phyloP scores from a whole-genome alignment of 306 rosid genomes.

The Quercus glauca region DNA sequence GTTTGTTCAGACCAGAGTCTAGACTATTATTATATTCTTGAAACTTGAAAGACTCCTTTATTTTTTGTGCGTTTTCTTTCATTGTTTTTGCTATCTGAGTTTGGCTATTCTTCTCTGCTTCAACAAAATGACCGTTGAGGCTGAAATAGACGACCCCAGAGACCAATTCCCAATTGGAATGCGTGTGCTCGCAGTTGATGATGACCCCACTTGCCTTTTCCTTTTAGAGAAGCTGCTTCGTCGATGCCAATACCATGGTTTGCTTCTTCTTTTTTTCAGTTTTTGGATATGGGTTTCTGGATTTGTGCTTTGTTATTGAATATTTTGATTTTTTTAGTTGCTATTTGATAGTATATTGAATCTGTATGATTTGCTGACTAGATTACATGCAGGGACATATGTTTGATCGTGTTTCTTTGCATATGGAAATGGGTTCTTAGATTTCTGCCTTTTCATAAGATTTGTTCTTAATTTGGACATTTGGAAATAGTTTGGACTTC shows the following conservation, averaged over 20 bases:
- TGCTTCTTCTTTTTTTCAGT: constrained; percentile 4
- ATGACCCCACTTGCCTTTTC: constrained; percentile 78
- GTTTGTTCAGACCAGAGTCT: constrained; percentile 12
- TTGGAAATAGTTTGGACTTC: constrained; percentile 3
- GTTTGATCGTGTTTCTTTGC: not conserved
- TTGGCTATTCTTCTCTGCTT: not conserved
- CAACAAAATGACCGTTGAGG: constrained; percentile 48
- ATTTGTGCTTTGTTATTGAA: not conserved
- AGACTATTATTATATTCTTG: not conserved
- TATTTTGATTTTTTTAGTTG: constrained; percentile 2
- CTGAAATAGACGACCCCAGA: constrained; percentile 42
- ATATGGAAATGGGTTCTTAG: not conserved
- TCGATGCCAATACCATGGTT: constrained; percentile 91
- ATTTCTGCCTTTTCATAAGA: not conserved
- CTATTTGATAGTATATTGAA: not conserved
- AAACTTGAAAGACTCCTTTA: not conserved
- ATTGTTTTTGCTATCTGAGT: not conserved
- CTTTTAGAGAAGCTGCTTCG: constrained; percentile 76
- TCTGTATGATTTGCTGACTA: not conserved
- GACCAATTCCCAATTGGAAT: constrained; percentile 82
- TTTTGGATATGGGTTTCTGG: constrained; percentile 22
- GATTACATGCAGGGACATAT: constrained; percentile 2
- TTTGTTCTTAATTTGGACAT: not conserved
- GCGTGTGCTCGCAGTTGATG: constrained; percentile 98
- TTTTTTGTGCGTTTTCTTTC: not conserved